phyloP scores from a whole-genome alignment of 2,329 filamentous ascomycete species.

The Apiospora aurea region DNA sequence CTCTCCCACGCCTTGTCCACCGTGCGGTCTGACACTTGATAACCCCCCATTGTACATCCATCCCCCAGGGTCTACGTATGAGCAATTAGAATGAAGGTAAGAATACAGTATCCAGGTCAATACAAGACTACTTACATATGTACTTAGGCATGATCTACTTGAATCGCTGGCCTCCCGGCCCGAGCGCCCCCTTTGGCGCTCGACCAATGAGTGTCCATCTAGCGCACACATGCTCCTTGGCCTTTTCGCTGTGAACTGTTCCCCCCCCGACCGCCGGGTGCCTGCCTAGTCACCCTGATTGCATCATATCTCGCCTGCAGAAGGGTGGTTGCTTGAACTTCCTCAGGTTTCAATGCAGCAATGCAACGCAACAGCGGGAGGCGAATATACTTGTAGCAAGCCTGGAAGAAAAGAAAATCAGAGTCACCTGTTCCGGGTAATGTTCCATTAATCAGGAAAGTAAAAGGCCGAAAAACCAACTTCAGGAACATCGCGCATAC shows the following conservation, averaged over 20 bases:
- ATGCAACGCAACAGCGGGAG: not conserved
- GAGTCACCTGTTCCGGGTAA: not conserved
- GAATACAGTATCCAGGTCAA: not conserved
- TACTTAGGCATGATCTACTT: not conserved
- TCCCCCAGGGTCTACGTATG: not conserved
- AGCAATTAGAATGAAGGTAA: no score
- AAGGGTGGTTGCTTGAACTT: not conserved
- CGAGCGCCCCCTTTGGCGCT: not conserved
- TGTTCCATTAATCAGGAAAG: not conserved
- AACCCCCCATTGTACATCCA: not conserved
- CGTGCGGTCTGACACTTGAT: not conserved
- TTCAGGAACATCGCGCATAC: not conserved
- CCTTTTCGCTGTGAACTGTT: not conserved
- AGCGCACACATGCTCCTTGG: not conserved
- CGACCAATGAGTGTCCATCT: slow-evolving; percentile 1
- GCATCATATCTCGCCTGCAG: slow-evolving; percentile 1
- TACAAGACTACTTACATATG: not conserved
- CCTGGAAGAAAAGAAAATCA: not conserved
- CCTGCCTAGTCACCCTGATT: not conserved
- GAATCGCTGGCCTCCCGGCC: slow-evolving; percentile 5
- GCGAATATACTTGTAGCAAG: not conserved
- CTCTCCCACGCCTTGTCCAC: not conserved
- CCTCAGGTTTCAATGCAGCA: not conserved
- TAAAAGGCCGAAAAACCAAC: not conserved
- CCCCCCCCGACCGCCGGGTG: not conserved